Base-by-base conservation (phyloP, 805 yeast species). In the Wickerhamiella sorbophila region DNA sequence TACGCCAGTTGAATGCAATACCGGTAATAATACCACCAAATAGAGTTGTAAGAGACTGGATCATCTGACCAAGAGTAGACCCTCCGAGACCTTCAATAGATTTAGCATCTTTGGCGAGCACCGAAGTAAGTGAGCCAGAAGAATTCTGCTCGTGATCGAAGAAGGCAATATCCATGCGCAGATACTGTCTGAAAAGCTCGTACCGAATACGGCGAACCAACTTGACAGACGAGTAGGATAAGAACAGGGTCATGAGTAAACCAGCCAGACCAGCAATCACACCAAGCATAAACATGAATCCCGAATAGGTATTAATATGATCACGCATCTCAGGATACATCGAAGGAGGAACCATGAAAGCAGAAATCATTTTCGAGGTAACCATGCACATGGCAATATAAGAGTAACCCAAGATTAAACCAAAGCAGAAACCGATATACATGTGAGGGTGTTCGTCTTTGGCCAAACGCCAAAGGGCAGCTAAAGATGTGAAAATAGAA, bases 21-120 rank as follows among this genome's bases (percentile, higher is more conserved):
- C 65, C 64, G 12, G 65, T 51, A 31, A 60, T 59, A 18, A 62
- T 51, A 39, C 69, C 69, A 22, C 55, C 65, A 41, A 63, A 44
- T 10, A 65, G 48, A 6, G 65, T 63, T 10, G 63, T 59, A 22
- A 59, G 12, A 1, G 63, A 60, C 38, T 56, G 53, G 45, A 61
- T 45, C 38, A 63, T 56, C 44, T 63, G 67, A 5, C 65, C 67
- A 36, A 63, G 49, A 1, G 67, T 63, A 4, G 66, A 62, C 17
- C 67, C 67, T 12, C 64, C 64, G 4, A 63, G 49, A 22, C 66
- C 66, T 35, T 63, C 61, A 12, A 61, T 59, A 17, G 61, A 57
- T 42, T 60, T 61, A 6, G 65, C 67, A 39, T 63, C 67, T 39
- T 59, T 62, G 36, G 66, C 63, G 14, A 63, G 48, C 21, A 60